Conservation (phyloP, 2,329 filamentous ascomycete species). For the Magnaporthales sp. region DNA sequence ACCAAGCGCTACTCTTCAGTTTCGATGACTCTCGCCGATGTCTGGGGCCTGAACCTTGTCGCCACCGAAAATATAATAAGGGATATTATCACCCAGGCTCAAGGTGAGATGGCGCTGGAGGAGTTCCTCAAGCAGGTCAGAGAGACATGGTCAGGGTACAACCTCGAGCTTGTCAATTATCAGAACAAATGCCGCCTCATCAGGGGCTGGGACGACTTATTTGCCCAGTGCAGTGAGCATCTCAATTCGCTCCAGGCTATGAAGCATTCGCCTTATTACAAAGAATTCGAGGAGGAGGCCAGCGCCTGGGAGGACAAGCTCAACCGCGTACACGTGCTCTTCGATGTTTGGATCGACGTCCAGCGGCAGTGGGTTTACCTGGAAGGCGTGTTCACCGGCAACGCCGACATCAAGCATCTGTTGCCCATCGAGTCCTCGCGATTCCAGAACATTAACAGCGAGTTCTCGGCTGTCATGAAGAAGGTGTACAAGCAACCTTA, state of each 20-base stretch:
- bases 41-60: constrained; percentile 92
- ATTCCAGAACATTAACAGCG: constrained; percentile 98
- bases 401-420: constrained; percentile 96
- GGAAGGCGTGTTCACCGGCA: constrained; percentile 97
- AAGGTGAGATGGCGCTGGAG: constrained; percentile 96
- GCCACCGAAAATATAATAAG: constrained; percentile 81
- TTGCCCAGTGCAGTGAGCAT: constrained; percentile 97
- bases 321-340: constrained; percentile 92
- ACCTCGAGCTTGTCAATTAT: constrained; percentile 89
- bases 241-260: constrained; percentile 96
- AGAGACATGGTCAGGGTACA: constrained; percentile 94
- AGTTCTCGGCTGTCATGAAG: constrained; percentile 99
- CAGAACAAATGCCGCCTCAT: constrained; percentile 98
- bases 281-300: constrained; percentile 97
- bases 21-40: constrained; percentile 93
- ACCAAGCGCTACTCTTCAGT: constrained; percentile 89
- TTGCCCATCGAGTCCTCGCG: constrained; percentile 92
- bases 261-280: constrained; percentile 98
- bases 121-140: constrained; percentile 95
- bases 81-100: constrained; percentile 89
- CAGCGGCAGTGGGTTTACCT: constrained; percentile 99
- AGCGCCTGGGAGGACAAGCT: constrained; percentile 96
- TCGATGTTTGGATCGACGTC: constrained; percentile 99
- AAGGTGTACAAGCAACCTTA: constrained; percentile 96
- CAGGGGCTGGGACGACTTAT: constrained; percentile 94